Evolutionary conservation across 805 yeast genomes (phyloP).

Genomic region (Ascoidea asiatica): DNA sequence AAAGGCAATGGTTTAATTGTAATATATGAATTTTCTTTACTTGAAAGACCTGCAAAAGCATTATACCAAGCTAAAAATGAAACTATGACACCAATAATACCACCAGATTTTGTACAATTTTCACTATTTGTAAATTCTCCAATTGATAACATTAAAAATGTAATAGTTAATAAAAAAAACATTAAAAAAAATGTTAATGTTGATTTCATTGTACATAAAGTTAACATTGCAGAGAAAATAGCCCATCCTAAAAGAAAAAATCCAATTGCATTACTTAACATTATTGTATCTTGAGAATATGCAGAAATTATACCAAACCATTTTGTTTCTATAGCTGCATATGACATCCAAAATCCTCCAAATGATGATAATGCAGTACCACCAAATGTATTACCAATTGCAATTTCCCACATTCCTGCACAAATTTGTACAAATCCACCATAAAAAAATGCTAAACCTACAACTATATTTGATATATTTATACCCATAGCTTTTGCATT

Average conservation of each 20-base stretch:
- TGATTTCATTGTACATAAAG: constrained; percentile 44
- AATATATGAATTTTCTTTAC: constrained; percentile 39
- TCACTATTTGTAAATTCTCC: constrained; percentile 33
- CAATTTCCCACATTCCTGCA: constrained; percentile 58
- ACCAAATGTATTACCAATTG: constrained; percentile 53
- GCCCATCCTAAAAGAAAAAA: constrained; percentile 52
- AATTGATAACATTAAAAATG: constrained; percentile 40
- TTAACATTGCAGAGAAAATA: constrained; percentile 43
- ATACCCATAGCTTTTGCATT: constrained; percentile 44
- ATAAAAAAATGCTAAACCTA: constrained; percentile 45
- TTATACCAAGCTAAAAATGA: constrained; percentile 46
- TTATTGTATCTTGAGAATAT: constrained; percentile 24
- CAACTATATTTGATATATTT: constrained; percentile 35
- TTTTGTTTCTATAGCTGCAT: constrained; percentile 41
- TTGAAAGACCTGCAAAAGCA: constrained; percentile 51
- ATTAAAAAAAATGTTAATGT: constrained; percentile 50
- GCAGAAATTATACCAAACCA: constrained; percentile 49
- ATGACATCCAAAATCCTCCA: constrained; percentile 64
- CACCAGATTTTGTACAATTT: constrained; percentile 32
- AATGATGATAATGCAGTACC: constrained; percentile 48
- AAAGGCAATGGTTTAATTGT: constrained; percentile 23
- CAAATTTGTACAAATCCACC: constrained; percentile 49
- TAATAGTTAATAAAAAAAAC: constrained; percentile 36
- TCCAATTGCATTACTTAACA: constrained; percentile 38
- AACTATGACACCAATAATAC: constrained; percentile 39